These are phyloP conservation scores for Mollisiaceae sp. DNA, from an alignment of 2,329 filamentous ascomycete species.

Conservation along the genomic window DNA sequence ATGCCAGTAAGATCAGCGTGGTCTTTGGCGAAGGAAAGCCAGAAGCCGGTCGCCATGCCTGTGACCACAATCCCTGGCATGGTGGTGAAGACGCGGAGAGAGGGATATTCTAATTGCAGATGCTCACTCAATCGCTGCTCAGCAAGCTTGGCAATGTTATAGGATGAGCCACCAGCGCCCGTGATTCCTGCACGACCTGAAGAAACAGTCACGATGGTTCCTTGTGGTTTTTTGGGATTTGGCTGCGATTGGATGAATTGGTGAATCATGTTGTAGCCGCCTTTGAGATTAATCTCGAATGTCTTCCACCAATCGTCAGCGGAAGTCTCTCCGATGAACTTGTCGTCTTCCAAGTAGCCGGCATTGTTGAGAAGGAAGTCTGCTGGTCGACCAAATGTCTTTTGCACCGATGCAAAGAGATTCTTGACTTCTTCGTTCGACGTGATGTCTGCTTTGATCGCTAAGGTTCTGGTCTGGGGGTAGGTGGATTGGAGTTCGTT, in stretches of 20 bases:
- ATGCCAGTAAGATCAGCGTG: conserved; percentile 42
- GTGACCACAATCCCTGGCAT: conserved; percentile 55
- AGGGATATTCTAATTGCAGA: conserved; percentile 47
- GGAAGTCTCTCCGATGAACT: conserved; percentile 46
- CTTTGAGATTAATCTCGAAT: conserved; percentile 55
- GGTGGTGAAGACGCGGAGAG: conserved; percentile 50
- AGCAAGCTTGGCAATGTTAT: conserved; percentile 53
- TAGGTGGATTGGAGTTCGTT: conserved; percentile 22
- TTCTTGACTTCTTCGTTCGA: conserved; percentile 29
- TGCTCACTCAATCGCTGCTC: conserved; percentile 51
- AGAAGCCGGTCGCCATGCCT: conserved; percentile 44
- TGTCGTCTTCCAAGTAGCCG: conserved; percentile 45
- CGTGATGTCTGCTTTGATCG: conserved; percentile 29
- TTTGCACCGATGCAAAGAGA: conserved; percentile 28
- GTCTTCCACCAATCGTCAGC: conserved; percentile 52
- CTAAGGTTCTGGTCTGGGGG: conserved; percentile 24
- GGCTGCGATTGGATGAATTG: conserved; percentile 52
- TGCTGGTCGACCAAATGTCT: conserved; percentile 30
- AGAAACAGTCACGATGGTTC: conserved; percentile 48
- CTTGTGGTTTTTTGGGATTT: conserved; percentile 27
- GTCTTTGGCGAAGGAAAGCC: conserved; percentile 44
- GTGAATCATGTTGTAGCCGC: conserved; percentile 50
- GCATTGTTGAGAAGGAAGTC: conserved; percentile 52
- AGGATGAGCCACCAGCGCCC: conserved; percentile 47
- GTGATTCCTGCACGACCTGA: conserved; percentile 47